phyloP scores from a whole-genome alignment of 163 green algal genomes.

The Scenedesmus sp. region DNA sequence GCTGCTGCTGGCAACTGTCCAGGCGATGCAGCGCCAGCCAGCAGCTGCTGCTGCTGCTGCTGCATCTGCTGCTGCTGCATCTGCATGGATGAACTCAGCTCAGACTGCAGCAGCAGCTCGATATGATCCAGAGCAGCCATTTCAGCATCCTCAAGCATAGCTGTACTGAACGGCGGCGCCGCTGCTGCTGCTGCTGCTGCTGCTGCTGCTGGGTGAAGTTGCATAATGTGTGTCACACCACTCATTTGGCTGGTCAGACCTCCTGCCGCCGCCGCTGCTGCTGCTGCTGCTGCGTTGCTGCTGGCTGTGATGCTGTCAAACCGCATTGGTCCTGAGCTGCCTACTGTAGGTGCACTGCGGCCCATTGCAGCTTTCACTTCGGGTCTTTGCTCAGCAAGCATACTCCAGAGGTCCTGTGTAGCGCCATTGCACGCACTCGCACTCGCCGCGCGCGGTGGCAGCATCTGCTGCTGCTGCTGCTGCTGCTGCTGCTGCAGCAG shows the following conservation, averaged over 20 bases:
- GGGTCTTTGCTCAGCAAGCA: background rate
- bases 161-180: background rate
- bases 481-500: constrained; percentile 12
- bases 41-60: background rate
- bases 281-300: background rate
- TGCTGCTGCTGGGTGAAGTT: background rate
- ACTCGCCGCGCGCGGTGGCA: background rate
- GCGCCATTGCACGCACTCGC: background rate
- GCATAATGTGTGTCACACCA: background rate
- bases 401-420: background rate
- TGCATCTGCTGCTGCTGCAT: background rate
- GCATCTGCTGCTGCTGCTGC: background rate
- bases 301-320: background rate
- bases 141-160: background rate
- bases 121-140: background rate
- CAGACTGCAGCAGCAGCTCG: background rate
- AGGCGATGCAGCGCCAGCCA: background rate
- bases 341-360: background rate
- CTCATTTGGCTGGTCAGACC: background rate
- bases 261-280: too few species aligned
- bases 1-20: background rate
- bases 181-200: background rate
- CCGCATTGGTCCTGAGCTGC: background rate
- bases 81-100: background rate
- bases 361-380: background rate